Percentiles rank a stretch among this genome's conserved stretches.
phyloP scores from a whole-genome alignment of 2,329 filamentous ascomycete species.

The Botrytis paeoniae region DNA sequence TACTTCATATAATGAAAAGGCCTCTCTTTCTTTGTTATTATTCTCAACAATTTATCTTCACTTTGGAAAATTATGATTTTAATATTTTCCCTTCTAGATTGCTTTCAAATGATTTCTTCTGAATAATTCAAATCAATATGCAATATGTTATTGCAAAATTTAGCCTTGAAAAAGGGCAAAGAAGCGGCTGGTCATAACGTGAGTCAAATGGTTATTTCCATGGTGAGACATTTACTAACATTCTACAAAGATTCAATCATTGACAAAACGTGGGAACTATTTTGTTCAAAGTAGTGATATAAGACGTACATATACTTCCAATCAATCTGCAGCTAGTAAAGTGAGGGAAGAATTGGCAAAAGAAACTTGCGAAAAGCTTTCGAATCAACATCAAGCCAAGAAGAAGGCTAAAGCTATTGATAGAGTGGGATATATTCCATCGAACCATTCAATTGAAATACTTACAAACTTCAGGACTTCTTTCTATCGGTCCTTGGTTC shows the following conservation, averaged over 20 bases:
- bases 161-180: constrained; percentile 37
- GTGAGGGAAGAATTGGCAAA: constrained; percentile 32
- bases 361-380: constrained; percentile 34
- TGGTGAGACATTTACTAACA: constrained; percentile 24
- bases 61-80: neutral
- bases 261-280: constrained; percentile 26
- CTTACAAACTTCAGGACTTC: constrained; percentile 62
- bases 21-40: constrained; percentile 1
- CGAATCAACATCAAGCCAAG: constrained; percentile 41
- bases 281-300: constrained; percentile 6
- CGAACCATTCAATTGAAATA: neutral
- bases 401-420: constrained; percentile 48
- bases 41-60: neutral
- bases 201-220: constrained; percentile 26
- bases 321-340: constrained; percentile 24
- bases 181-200: constrained; percentile 37
- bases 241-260: constrained; percentile 32
- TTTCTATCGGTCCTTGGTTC: constrained; percentile 83
- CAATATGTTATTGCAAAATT: constrained; percentile 37
- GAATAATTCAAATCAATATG: constrained; percentile 32
- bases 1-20: neutral
- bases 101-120: constrained; percentile 18
- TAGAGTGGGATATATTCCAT: constrained; percentile 41
- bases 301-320: constrained; percentile 20
- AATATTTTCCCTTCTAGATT: neutral